A percentile compares a stretch with the other conserved stretches of the same genome.
These are phyloP conservation scores for Gliomastix tumulicola DNA, from an alignment of 2,329 filamentous ascomycete species.

Conservation along the genomic window DNA sequence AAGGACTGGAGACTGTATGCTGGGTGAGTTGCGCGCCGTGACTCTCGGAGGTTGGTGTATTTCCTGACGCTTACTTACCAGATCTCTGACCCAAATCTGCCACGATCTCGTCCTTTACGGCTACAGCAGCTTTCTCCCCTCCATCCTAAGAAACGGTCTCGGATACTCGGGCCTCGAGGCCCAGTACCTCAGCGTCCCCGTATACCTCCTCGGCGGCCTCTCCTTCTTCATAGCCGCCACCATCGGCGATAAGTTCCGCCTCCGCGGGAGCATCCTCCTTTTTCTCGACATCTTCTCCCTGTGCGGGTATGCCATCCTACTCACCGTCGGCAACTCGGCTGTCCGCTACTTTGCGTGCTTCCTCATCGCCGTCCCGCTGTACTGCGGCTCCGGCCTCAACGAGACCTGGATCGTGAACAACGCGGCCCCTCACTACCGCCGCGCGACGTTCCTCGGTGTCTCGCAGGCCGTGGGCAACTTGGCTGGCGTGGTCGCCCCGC, in stretches of 20 bases:
- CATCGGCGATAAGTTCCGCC: slow-evolving; percentile 49
- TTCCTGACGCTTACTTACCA: slow-evolving; percentile 48
- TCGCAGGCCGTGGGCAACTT: neutral
- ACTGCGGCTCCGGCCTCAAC: neutral
- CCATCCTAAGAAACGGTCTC: slow-evolving; percentile 38
- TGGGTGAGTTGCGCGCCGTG: too few species aligned
- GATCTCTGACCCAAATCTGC: slow-evolving; percentile 48
- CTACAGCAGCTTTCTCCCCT: slow-evolving; percentile 48
- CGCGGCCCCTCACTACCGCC: neutral
- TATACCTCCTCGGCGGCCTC: slow-evolving; percentile 56
- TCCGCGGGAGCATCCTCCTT: slow-evolving; percentile 47
- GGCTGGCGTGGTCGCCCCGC: neutral
- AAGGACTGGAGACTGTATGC: slow-evolving; percentile 50
- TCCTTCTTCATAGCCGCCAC: slow-evolving; percentile 51
- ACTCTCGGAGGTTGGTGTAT: too few species aligned
- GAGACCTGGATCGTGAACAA: neutral
- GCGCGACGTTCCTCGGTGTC: neutral
- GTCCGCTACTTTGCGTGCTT: slow-evolving; percentile 58
- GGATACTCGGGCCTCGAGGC: slow-evolving; percentile 47
- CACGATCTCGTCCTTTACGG: slow-evolving; percentile 65
- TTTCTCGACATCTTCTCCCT: slow-evolving; percentile 40
- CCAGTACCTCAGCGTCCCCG: slow-evolving; percentile 62
- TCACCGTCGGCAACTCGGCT: slow-evolving; percentile 43
- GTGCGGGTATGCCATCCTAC: slow-evolving; percentile 52
- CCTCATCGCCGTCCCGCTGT: slow-evolving; percentile 41